Base-by-base conservation (phyloP, 2,329 filamentous ascomycete genomes). In the Penicillium sp. region DNA sequence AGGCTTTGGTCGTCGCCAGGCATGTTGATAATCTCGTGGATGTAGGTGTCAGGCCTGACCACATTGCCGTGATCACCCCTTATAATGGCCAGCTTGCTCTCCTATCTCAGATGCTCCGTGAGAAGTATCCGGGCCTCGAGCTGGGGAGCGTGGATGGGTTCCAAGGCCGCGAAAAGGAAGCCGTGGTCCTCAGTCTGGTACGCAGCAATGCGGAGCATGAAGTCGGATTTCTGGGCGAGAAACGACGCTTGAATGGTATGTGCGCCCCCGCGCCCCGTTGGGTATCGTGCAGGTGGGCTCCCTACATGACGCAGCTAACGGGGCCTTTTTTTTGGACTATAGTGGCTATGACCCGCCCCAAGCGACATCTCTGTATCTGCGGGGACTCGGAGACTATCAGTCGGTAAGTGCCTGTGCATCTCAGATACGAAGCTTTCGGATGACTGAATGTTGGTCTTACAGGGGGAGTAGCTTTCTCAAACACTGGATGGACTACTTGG, bases 91-190 rank as follows among this genome's bases (percentile, higher is more conserved):
- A 94, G 79, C 77, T 96, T 23, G 84, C 86, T 4, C 68, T 94
- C 8, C 73, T 97, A 36, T 83, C 88, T 9, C 71, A 75, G 25
- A 75, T 84, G 50, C 76, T 98, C 34, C 93, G 91, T 60, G 86
- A 93, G 45, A 72, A 74, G 26, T 94, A 85, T 56, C 85, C 86
- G 0, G 88, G 85, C 9, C 81, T 98, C 35, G 93, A 98, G 65
- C 75, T 98, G n/a, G 93, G 93, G 21, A 95, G 88, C 56, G 87
- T 98, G 2, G 93, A 98, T 65, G 93, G 91, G 2, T 98, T 98
- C 63, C 93, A 98, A 65, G 93, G 93, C 21, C 81, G 93, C 13
- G 93, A 98, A 67, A 98, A 98, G 67, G 93, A 98, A 65, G 93
- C 87, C 2, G 84, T 98, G 11, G 78, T 98, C 26, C 83, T 98